Evolutionary conservation across 768 basidiomycete genomes (phyloP).

Genomic region (Gloeophyllum trabeum): DNA sequence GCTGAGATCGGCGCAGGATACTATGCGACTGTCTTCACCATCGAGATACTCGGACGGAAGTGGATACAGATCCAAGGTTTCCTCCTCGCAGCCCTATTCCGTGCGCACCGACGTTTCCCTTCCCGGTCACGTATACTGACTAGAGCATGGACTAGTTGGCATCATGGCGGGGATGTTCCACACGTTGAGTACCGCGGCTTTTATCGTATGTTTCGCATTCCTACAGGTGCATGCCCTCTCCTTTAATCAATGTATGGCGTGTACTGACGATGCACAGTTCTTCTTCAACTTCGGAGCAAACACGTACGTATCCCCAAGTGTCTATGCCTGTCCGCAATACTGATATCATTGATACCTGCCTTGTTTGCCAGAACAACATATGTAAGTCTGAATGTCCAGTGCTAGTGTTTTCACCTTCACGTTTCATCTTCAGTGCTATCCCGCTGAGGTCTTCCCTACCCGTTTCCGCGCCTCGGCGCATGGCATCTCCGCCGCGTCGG

Average conservation of each 20-base stretch:
- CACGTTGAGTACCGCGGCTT: conserved; percentile 39
- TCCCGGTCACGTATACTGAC: too few species aligned
- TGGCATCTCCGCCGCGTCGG: conserved; percentile 62
- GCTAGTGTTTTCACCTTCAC: background rate
- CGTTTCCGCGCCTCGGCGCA: conserved; percentile 64
- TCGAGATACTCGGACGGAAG: conserved; percentile 67
- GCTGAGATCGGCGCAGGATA: conserved; percentile 21
- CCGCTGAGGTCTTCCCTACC: conserved; percentile 75
- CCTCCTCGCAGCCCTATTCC: conserved; percentile 52
- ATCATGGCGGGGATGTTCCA: conserved; percentile 61
- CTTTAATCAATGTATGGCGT: background rate
- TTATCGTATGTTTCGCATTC: conserved; percentile 65
- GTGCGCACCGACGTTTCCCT: too few species aligned
- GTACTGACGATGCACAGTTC: conserved; percentile 24
- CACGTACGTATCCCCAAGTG: background rate
- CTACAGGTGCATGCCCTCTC: conserved; percentile 14
- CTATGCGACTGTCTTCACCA: conserved; percentile 55
- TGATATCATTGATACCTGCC: background rate
- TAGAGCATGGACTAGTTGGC: conserved; percentile 27
- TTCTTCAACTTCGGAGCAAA: conserved; percentile 3
- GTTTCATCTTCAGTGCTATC: conserved; percentile 23
- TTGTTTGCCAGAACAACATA: background rate
- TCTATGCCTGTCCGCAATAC: background rate
- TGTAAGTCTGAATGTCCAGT: background rate
- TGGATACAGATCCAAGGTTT: conserved; percentile 71